A percentile compares a stretch with the other conserved stretches of the same genome.
Evolutionary conservation across 1,139 yeast species (phyloP).

Genomic region (Petasospora fabianii): DNA sequence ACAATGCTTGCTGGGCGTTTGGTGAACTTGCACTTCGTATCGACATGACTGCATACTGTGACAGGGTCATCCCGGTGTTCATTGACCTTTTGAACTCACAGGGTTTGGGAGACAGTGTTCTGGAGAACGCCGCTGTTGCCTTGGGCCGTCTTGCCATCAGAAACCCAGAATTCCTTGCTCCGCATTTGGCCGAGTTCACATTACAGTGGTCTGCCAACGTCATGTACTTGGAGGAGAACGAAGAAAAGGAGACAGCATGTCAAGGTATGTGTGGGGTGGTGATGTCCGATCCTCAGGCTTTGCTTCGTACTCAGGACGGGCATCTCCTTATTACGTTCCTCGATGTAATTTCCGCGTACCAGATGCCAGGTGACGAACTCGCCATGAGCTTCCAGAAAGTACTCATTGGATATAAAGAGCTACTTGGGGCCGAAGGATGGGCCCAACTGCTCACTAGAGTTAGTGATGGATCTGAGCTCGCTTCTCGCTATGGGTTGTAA

Average conservation of each 20-base stretch:
- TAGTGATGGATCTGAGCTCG: slow-evolving; percentile 19
- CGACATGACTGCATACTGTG: slow-evolving; percentile 57
- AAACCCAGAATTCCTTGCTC: slow-evolving; percentile 57
- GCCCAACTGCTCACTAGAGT: slow-evolving; percentile 27
- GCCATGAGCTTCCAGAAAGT: slow-evolving; percentile 43
- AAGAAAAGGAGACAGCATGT: slow-evolving; percentile 78
- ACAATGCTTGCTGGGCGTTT: slow-evolving; percentile 91
- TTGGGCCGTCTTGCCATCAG: slow-evolving; percentile 81
- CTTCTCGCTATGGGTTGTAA: slow-evolving; percentile 10
- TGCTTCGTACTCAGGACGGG: slow-evolving; percentile 36
- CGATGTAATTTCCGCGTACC: slow-evolving; percentile 61
- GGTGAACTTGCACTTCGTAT: slow-evolving; percentile 80
- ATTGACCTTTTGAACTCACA: slow-evolving; percentile 58
- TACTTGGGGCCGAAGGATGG: slow-evolving; percentile 45
- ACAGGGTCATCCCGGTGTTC: slow-evolving; percentile 56
- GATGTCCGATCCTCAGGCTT: slow-evolving; percentile 63
- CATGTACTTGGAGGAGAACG: slow-evolving; percentile 63
- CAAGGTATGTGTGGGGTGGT: slow-evolving; percentile 70
- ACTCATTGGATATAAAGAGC: slow-evolving; percentile 42
- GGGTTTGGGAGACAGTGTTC: slow-evolving; percentile 52
- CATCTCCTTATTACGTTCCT: slow-evolving; percentile 53
- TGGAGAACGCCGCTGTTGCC: slow-evolving; percentile 90
- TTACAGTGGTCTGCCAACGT: slow-evolving; percentile 66
- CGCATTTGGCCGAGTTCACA: slow-evolving; percentile 54
- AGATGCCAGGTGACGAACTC: slow-evolving; percentile 46